These are phyloP conservation scores for Fusarium sp. DNA, from an alignment of 2,329 filamentous ascomycete genomes.

Conservation along the genomic window DNA sequence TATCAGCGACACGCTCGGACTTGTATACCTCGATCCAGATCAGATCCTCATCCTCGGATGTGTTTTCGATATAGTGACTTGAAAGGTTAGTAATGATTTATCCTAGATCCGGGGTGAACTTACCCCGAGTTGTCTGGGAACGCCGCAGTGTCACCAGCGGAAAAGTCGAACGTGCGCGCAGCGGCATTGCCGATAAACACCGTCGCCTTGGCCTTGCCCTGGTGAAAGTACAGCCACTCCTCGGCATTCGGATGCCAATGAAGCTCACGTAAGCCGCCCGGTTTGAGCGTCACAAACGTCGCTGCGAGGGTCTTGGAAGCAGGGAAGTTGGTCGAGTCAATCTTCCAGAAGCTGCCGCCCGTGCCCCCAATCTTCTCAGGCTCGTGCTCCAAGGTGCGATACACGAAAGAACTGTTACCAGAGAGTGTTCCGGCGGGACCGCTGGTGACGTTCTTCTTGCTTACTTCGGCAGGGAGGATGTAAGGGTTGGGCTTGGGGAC, in stretches of 20 bases:
- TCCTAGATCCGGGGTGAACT: no score
- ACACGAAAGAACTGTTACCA: no score
- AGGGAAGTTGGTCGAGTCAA: slow-evolving; percentile 10
- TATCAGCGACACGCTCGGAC: slow-evolving; percentile 14
- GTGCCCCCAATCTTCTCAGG: no score
- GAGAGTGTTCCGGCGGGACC: background rate
- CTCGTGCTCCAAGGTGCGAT: no score
- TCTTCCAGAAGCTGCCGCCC: slow-evolving; percentile 12
- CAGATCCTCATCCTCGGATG: slow-evolving; percentile 3
- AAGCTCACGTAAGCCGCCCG: slow-evolving; percentile 11
- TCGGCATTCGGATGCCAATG: slow-evolving; percentile 21
- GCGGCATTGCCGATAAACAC: slow-evolving; percentile 12
- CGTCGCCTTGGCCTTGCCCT: slow-evolving; percentile 7
- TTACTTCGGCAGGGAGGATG: slow-evolving; percentile 16
- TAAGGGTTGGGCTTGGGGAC: slow-evolving; percentile 18
- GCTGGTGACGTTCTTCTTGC: slow-evolving; percentile 5
- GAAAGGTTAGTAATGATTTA: no score
- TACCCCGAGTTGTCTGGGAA: background rate
- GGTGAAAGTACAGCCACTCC: slow-evolving; percentile 20
- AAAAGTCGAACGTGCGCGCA: slow-evolving; percentile 12
- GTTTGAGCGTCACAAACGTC: slow-evolving; percentile 7
- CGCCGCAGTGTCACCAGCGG: slow-evolving; percentile 9
- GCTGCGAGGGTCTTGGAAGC: slow-evolving; percentile 11
- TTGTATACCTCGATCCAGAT: slow-evolving; percentile 20
- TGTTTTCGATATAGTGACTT: slow-evolving; percentile 21